Conservation (phyloP, 2,329 filamentous ascomycete genomes). For the Phyllosticta capitalensis region DNA sequence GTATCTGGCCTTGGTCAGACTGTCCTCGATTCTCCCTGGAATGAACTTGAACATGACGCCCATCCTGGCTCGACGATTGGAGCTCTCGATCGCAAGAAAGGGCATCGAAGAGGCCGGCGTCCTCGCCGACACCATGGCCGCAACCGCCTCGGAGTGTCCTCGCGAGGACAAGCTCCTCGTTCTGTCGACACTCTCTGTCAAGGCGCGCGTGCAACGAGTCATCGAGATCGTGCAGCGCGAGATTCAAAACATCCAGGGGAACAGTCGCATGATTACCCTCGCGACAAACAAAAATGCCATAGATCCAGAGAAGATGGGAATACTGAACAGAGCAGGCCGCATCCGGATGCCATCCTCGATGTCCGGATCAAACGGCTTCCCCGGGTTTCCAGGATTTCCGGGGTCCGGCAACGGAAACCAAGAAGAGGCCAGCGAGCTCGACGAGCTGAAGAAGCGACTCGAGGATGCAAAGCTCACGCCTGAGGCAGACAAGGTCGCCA, state of each 20-base stretch:
- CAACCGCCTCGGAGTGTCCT: slow-evolving; percentile 76
- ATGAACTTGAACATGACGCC: slow-evolving; percentile 41
- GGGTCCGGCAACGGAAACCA: slow-evolving; percentile 45
- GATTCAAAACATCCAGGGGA: slow-evolving; percentile 74
- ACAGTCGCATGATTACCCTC: slow-evolving; percentile 73
- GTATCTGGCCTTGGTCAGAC: slow-evolving; percentile 70
- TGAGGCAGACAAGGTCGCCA: slow-evolving; percentile 83
- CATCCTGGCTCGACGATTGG: slow-evolving; percentile 72
- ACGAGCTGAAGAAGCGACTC: slow-evolving; percentile 82
- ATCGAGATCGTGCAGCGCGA: slow-evolving; percentile 77
- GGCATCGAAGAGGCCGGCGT: slow-evolving; percentile 71
- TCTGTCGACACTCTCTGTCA: slow-evolving; percentile 69
- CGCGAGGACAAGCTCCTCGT: slow-evolving; percentile 88
- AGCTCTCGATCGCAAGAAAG: slow-evolving; percentile 78
- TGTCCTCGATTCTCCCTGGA: slow-evolving; percentile 75
- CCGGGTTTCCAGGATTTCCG: slow-evolving; percentile 31
- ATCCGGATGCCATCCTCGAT: slow-evolving; percentile 7
- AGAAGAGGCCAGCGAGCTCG: slow-evolving; percentile 79
- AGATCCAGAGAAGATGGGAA: slow-evolving; percentile 34
- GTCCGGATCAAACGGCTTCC: slow-evolving; percentile 20
- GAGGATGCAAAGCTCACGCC: slow-evolving; percentile 70
- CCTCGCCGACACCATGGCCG: slow-evolving; percentile 92
- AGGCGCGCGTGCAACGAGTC: slow-evolving; percentile 68
- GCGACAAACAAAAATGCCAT: slow-evolving; percentile 48
- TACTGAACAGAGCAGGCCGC: slow-evolving; percentile 14